Percentiles rank a stretch among this genome's conserved stretches.
Evolutionary conservation across 352 stramenopile genomes (phyloP).

Genomic region (Phytophthora colocasiae): DNA sequence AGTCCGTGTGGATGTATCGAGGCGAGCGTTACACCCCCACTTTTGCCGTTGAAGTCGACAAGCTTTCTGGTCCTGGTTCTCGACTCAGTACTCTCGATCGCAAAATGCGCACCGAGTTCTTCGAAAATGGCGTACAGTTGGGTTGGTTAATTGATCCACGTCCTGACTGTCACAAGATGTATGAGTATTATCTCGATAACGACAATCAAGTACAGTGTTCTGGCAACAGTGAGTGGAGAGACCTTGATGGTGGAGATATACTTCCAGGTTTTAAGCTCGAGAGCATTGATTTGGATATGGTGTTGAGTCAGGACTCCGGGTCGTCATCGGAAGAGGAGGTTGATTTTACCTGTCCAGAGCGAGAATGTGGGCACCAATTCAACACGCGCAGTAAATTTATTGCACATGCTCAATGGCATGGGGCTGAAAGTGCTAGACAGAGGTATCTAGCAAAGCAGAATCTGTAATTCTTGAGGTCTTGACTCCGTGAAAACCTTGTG

Average conservation of each 20-base stretch:
- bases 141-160: slow-evolving; percentile 14
- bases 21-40: slow-evolving; percentile 27
- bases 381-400: no score
- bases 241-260: slow-evolving; percentile 12
- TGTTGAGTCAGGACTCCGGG: slow-evolving; percentile 16
- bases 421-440: no score
- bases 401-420: no score
- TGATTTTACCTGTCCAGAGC: slow-evolving; percentile 17
- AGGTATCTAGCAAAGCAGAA: no score
- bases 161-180: slow-evolving; percentile 15
- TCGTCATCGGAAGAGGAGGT: slow-evolving; percentile 31
- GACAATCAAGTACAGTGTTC: slow-evolving; percentile 13
- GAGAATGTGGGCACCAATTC: no score
- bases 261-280: slow-evolving; percentile 25
- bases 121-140: slow-evolving; percentile 13
- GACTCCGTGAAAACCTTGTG: no score
- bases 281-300: slow-evolving; percentile 5
- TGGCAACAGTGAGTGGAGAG: background rate
- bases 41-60: background rate
- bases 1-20: slow-evolving; percentile 20
- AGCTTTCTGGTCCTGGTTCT: slow-evolving; percentile 1
- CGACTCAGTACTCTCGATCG: slow-evolving; percentile 10
- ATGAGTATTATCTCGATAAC: slow-evolving; percentile 27
- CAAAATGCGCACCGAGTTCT: slow-evolving; percentile 18
- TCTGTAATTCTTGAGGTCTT: no score